A percentile compares a stretch with the other conserved stretches of the same genome.
phyloP scores from a whole-genome alignment of 164 flowering plant genomes.

The Buxus sempervirens region DNA sequence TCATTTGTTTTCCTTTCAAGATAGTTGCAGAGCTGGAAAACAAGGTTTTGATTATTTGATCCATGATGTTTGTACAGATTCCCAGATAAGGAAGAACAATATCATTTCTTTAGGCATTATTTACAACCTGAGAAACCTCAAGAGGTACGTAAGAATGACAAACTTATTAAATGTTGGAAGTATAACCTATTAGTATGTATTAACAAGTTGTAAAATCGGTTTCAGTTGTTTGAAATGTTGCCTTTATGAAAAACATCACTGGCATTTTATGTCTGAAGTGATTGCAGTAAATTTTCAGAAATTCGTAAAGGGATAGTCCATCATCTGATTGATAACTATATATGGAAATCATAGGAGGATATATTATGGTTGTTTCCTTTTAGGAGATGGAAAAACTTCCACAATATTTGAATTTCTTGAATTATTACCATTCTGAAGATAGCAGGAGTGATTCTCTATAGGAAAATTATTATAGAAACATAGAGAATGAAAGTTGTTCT shows the following conservation, averaged over 20 bases:
- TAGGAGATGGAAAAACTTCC: no score
- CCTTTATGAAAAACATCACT: neutral
- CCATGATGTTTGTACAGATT: slow-evolving; percentile 44
- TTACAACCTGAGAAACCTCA: slow-evolving; percentile 61
- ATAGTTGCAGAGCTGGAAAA: neutral
- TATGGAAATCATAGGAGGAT: no score
- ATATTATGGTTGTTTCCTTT: no score
- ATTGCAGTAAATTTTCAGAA: neutral
- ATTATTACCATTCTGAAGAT: no score
- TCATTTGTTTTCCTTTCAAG: neutral
- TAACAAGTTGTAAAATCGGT: neutral
- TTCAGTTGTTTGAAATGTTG: neutral
- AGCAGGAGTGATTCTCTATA: no score
- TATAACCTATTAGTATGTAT: no score
- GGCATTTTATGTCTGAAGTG: no score
- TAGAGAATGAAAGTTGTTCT: no score
- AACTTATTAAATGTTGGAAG: no score
- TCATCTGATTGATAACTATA: neutral
- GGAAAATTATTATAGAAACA: no score
- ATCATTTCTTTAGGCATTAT: slow-evolving; percentile 89
- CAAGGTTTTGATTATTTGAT: neutral
- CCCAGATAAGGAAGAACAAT: slow-evolving; percentile 81
- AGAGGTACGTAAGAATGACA: slow-evolving; percentile 47
- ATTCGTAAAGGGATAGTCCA: neutral
- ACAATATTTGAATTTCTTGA: no score